Evolutionary conservation across 2,329 filamentous ascomycete genomes (phyloP), one percentile per base, ranked within the genome.

Genomic region (Hypoxylon sp.): DNA sequence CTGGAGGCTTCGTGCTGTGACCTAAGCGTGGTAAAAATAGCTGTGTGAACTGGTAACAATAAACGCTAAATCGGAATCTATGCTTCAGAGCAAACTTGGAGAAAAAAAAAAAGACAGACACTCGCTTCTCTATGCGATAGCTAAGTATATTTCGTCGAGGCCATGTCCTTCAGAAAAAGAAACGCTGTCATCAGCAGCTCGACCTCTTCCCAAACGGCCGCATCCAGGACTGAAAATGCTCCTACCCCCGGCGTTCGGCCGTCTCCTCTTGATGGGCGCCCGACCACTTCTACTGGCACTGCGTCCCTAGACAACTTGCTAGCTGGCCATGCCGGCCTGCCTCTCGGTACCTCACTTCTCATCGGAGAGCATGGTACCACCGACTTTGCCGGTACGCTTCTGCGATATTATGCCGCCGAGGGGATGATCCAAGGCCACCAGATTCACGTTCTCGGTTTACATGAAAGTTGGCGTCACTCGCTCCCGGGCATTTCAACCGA

Each of bases 361-460:
- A 81, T 97, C 30, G 92, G 94, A 74, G 95, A 99, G 73, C 90
- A 89, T 59, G 94, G 94, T 0, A 97, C 94, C 0, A 99, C 95
- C 0, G 95, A 99, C 76, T 99, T 97, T 80, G 89, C 92, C 0
- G 92, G 94, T 1, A 87, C 92, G 24, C 80, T 98, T 60, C 79
- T 97, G 46, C 87, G 91, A 57, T 97, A 95, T 76, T 99, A 93
- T 79, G 94, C 93, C 0, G 94, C 94, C 0, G 94, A 99, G 78
- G 95, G 95, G 1, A 86, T 98, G 3, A 87, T 96, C 5, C 95
- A 99, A 74, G 93, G 92, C 1, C 95, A 99, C 73, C 86, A 89
- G 59, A 87, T 99, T 52, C 93, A 97, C 77, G 87, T 97, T 3
- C 83, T 98, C 37, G 94, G 93, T 1, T 83, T 92, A 65, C 87